These are phyloP conservation scores for Gossypium mustelinum DNA, from an alignment of 345 rosid genomes.

Conservation along the genomic window DNA sequence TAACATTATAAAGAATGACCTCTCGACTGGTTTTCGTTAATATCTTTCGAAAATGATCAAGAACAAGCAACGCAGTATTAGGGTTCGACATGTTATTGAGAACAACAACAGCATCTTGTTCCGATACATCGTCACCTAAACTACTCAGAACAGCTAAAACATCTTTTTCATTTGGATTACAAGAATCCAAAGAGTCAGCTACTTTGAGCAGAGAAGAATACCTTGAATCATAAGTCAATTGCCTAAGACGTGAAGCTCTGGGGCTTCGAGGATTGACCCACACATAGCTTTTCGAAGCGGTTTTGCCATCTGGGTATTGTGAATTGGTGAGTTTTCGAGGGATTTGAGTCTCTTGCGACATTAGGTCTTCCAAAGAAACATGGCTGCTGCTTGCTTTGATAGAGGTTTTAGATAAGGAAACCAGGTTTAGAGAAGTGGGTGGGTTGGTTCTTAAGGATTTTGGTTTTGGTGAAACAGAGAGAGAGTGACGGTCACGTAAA, in stretches of 20 bases:
- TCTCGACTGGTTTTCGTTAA: slow-evolving; percentile 39
- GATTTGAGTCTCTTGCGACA: slow-evolving; percentile 27
- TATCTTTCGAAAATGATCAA: slow-evolving; percentile 43
- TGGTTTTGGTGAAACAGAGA: slow-evolving; percentile 29
- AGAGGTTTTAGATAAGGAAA: slow-evolving; percentile 26
- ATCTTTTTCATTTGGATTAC: slow-evolving; percentile 34
- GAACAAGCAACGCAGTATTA: slow-evolving; percentile 51
- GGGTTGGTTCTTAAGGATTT: slow-evolving; percentile 22
- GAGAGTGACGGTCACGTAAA: slow-evolving; percentile 32
- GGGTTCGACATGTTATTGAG: slow-evolving; percentile 82
- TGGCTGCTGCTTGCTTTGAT: slow-evolving; percentile 26
- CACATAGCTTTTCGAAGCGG: slow-evolving; percentile 34
- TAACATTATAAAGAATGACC: slow-evolving; percentile 75
- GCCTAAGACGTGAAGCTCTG: slow-evolving; percentile 60
- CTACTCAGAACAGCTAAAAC: slow-evolving; percentile 40
- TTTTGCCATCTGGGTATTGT: slow-evolving; percentile 22
- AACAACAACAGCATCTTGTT: slow-evolving; percentile 78
- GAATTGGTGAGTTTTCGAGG: slow-evolving; percentile 18
- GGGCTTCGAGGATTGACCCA: slow-evolving; percentile 92
- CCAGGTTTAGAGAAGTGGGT: slow-evolving; percentile 22
- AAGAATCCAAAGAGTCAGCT: slow-evolving; percentile 55
- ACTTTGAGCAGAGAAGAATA: slow-evolving; percentile 57
- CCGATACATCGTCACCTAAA: slow-evolving; percentile 47
- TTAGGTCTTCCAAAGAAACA: slow-evolving; percentile 51
- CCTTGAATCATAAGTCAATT: slow-evolving; percentile 69